phyloP scores from a whole-genome alignment of 768 basidiomycete genomes.

The Kwoniella europaea region DNA sequence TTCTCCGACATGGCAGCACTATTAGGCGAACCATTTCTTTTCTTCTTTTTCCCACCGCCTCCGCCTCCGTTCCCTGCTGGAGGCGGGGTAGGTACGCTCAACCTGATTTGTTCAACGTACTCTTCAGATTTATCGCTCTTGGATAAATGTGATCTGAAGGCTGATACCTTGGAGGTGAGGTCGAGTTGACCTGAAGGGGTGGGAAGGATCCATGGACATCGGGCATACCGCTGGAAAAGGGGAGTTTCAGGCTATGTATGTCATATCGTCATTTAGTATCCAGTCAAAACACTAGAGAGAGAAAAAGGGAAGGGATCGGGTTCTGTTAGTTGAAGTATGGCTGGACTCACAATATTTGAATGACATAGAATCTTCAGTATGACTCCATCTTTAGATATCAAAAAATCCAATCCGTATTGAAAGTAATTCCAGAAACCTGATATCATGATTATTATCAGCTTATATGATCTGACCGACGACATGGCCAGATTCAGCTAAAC shows the following conservation, averaged over 20 bases:
- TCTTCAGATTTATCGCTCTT: slow-evolving; percentile 4
- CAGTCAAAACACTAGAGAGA: too few relatives aligned
- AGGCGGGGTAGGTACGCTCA: slow-evolving; percentile 39
- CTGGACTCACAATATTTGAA: slow-evolving; percentile 74
- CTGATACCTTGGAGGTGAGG: slow-evolving; percentile 25
- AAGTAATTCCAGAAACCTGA: slow-evolving; percentile 72
- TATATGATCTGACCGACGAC: background rate
- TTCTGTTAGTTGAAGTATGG: background rate
- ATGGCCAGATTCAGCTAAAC: background rate
- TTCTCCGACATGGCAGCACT: slow-evolving; percentile 4
- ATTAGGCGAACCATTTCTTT: slow-evolving; percentile 26
- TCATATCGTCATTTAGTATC: too few relatives aligned
- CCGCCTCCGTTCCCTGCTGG: slow-evolving; percentile 61
- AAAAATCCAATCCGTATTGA: slow-evolving; percentile 85
- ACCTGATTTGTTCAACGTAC: slow-evolving; percentile 19
- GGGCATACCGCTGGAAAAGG: slow-evolving; percentile 85
- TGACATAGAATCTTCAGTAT: slow-evolving; percentile 86
- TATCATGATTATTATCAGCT: background rate
- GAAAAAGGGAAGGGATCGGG: too few relatives aligned
- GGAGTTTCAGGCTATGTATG: slow-evolving; percentile 76
- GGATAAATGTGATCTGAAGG: slow-evolving; percentile 29
- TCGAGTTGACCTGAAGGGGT: slow-evolving; percentile 25
- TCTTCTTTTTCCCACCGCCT: slow-evolving; percentile 60
- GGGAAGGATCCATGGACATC: slow-evolving; percentile 82
- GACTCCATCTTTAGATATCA: slow-evolving; percentile 67